Conservation (phyloP, 78 protist species). For the Cyanophora paradoxa region DNA sequence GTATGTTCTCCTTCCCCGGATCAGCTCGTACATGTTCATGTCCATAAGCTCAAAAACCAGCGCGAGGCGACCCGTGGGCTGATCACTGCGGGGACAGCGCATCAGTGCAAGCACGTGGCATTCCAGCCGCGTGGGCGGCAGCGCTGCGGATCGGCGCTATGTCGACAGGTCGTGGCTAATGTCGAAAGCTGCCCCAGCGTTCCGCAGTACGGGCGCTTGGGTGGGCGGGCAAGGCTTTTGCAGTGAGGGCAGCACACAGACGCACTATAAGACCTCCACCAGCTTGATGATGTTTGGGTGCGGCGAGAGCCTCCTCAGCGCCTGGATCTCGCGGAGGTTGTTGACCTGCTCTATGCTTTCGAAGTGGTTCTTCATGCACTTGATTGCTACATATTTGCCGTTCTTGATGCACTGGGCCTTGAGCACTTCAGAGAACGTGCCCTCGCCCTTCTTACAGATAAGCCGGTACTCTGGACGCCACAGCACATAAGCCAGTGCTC, state of each 20-base stretch:
- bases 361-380: conserved; percentile 76
- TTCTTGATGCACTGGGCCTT: conserved; percentile 61
- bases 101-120: no score
- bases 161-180: no score
- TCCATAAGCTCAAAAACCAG: conserved; percentile 88
- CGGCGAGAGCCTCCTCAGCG: conserved; percentile 62
- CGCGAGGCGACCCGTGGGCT: conserved; percentile 58
- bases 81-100: conserved; percentile 22
- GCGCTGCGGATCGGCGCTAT: no score
- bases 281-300: conserved; percentile 77
- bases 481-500: no score
- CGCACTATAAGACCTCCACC: conserved; percentile 63
- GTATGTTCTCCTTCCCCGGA: conserved; percentile 61
- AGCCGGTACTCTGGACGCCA: conserved; percentile 44
- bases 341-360: conserved; percentile 71
- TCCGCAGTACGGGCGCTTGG: no score
- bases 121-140: no score
- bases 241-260: no score
- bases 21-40: conserved; percentile 79
- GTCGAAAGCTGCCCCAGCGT: no score
- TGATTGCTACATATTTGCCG: conserved; percentile 70
- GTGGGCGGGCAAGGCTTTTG: no score
- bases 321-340: conserved; percentile 79
- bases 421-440: conserved; percentile 86
- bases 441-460: conserved; percentile 79